Percentiles rank a stretch among this genome's conserved stretches.
Evolutionary conservation across 306 rosid species (phyloP).

Genomic region (Heteromeles arbutifolia): DNA sequence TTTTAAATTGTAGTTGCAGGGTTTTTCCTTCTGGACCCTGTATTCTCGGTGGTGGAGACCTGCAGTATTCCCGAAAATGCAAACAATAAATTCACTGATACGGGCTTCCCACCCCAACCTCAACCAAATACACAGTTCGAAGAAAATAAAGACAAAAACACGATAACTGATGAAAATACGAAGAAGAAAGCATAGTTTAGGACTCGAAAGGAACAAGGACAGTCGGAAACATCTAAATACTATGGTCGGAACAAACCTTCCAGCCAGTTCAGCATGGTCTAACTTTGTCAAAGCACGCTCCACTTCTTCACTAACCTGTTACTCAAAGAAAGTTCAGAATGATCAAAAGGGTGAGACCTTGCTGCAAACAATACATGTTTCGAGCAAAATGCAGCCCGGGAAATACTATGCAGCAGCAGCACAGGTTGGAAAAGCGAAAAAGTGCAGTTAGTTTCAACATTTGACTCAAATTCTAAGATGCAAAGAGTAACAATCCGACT

Average conservation of each 20-base stretch:
- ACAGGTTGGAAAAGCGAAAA: not conserved
- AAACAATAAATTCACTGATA: not conserved
- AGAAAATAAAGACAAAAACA: not conserved
- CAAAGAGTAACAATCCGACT: constrained; percentile 25
- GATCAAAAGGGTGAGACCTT: not conserved
- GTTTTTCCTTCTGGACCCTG: constrained; percentile 41
- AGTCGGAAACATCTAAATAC: not conserved
- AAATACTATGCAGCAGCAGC: not conserved
- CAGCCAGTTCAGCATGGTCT: constrained; percentile 41
- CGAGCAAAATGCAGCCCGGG: not conserved
- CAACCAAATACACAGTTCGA: not conserved
- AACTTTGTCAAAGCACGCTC: constrained; percentile 69
- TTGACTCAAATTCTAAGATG: not conserved
- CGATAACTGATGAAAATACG: not conserved
- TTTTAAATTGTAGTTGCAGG: constrained; percentile 65
- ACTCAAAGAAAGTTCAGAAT: constrained; percentile 24
- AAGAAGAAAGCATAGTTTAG: not conserved
- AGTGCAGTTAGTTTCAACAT: not conserved
- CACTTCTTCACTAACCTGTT: constrained; percentile 82
- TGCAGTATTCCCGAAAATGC: constrained; percentile 19
- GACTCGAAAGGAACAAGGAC: not conserved
- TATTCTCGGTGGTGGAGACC: constrained; percentile 52
- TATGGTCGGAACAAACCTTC: constrained; percentile 46
- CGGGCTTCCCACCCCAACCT: not conserved
- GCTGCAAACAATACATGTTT: not conserved